A percentile compares a stretch with the other conserved stretches of the same genome.
phyloP scores from a whole-genome alignment of 2,329 filamentous ascomycete genomes.

The Aspergillus pseudonomiae region DNA sequence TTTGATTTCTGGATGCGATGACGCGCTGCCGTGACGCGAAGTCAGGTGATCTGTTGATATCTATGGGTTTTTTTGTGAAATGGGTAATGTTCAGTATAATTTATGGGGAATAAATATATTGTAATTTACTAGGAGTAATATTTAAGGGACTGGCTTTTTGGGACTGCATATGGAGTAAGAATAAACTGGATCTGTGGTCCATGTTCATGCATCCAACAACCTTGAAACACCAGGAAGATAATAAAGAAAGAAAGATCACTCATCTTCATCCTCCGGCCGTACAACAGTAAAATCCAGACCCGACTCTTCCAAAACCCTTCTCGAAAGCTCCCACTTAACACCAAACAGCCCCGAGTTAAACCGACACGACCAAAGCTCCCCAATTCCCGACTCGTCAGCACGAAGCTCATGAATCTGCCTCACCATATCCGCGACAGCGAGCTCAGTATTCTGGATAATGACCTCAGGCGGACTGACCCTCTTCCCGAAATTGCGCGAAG shows the following conservation, averaged over 20 bases:
- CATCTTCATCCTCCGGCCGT: conserved; percentile 25
- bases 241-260: neutral
- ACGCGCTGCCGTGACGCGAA: conserved; percentile 20
- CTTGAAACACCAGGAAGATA: neutral
- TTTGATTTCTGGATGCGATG: neutral
- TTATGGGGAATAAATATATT: neutral
- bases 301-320: conserved; percentile 44
- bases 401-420: conserved; percentile 41
- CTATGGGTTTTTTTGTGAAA: neutral
- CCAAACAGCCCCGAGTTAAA: conserved; percentile 63
- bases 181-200: neutral
- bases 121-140: neutral
- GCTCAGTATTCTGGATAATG: conserved; percentile 54
- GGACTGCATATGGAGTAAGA: neutral
- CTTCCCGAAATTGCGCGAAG: conserved; percentile 53
- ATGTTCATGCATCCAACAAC: neutral
- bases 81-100: neutral
- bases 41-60: conserved; percentile 19
- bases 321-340: conserved; percentile 58
- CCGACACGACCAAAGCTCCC: conserved; percentile 48
- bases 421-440: conserved; percentile 54
- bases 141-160: neutral
- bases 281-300: conserved; percentile 41
- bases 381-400: conserved; percentile 7
- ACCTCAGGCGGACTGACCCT: conserved; percentile 38